phyloP scores from a whole-genome alignment of 116 monocot species.

The Trichopus zeylanicus region DNA sequence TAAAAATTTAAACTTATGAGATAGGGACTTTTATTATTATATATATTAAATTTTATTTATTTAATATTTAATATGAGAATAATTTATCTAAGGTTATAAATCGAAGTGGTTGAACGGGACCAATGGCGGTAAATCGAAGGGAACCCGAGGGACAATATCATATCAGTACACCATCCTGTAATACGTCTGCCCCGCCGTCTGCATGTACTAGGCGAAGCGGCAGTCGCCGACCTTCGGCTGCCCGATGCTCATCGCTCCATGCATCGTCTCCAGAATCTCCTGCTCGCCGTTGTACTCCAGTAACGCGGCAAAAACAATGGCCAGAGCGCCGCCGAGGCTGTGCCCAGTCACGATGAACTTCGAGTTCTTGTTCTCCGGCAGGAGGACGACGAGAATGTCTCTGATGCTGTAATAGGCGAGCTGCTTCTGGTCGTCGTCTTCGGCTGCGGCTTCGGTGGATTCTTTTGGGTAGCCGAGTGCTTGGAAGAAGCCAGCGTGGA shows the following conservation, averaged over 20 bases:
- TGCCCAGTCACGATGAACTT: constrained; percentile 25
- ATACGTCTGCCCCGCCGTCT: background rate
- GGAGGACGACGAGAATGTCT: constrained; percentile 8
- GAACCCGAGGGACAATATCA: constrained; percentile 7
- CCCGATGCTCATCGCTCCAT: constrained; percentile 21
- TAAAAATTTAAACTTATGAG: too few relatives aligned
- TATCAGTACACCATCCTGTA: constrained; percentile 17
- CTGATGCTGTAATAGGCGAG: constrained; percentile 28
- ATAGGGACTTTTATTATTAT: too few relatives aligned
- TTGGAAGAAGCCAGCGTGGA: constrained; percentile 40
- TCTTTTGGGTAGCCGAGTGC: constrained; percentile 33
- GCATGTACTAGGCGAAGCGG: constrained; percentile 13
- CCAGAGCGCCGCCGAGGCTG: constrained; percentile 35
- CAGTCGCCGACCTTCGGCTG: constrained; percentile 30
- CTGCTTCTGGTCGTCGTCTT: too few relatives aligned
- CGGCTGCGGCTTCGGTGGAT: too few relatives aligned
- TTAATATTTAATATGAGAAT: too few relatives aligned
- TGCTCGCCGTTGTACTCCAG: constrained; percentile 12
- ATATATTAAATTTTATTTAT: background rate
- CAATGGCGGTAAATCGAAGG: background rate
- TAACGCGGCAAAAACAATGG: constrained; percentile 20
- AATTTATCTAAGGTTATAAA: background rate
- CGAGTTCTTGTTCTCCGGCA: constrained; percentile 14
- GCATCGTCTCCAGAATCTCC: constrained; percentile 3
- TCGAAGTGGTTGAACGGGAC: constrained; percentile 5